Evolutionary conservation across 2,329 filamentous ascomycete genomes (phyloP).

Genomic region (Cladorrhinum sp.): DNA sequence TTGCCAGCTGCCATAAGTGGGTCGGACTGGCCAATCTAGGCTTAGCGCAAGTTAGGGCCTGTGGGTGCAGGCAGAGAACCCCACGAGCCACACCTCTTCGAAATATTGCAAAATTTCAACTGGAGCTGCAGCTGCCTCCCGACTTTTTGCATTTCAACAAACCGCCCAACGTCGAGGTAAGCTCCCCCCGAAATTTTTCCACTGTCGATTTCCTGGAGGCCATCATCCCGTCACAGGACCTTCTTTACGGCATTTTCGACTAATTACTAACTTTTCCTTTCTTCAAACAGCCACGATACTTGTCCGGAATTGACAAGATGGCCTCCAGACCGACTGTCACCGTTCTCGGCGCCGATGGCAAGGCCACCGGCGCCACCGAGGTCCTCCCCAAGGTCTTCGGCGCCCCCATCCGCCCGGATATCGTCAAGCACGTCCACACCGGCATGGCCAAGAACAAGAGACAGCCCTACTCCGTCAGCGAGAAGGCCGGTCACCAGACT

Average conservation of each 20-base stretch:
- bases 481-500: slow-evolving; percentile 99
- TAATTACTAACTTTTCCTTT: slow-evolving; percentile 16
- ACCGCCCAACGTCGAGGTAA: slow-evolving; percentile 28
- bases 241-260: neutral
- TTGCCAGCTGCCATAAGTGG: slow-evolving; percentile 18
- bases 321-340: slow-evolving; percentile 96
- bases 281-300: slow-evolving; percentile 22
- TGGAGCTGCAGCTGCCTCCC: slow-evolving; percentile 24
- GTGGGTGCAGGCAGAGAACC: slow-evolving; percentile 18
- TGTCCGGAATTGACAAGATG: slow-evolving; percentile 57
- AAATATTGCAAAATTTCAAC: slow-evolving; percentile 32
- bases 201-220: neutral
- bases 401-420: slow-evolving; percentile 96
- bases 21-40: neutral
- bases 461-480: slow-evolving; percentile 98
- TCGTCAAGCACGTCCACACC: slow-evolving; percentile 98
- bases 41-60: slow-evolving; percentile 28
- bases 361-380: slow-evolving; percentile 83
- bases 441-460: slow-evolving; percentile 99
- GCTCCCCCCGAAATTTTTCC: slow-evolving; percentile 10
- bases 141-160: slow-evolving; percentile 27
- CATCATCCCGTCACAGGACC: neutral
- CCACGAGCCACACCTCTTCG: slow-evolving; percentile 27
- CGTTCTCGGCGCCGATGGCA: slow-evolving; percentile 94
- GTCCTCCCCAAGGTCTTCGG: slow-evolving; percentile 96